phyloP scores from a whole-genome alignment of 805 yeast genomes.

The Wickerhamiella brachini region DNA sequence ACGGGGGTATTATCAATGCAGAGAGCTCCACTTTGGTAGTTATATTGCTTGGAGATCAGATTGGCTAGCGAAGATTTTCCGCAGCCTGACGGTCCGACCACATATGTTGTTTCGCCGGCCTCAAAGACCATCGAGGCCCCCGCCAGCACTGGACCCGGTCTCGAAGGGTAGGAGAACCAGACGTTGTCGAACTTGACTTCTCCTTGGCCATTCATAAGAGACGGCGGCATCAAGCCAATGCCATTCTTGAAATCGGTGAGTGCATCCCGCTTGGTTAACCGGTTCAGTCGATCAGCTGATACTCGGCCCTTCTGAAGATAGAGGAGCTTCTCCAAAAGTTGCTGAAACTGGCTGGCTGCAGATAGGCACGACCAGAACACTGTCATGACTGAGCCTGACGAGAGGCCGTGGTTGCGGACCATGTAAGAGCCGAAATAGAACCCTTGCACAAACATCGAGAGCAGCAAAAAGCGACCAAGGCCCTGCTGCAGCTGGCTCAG shows the following conservation, averaged over 20 bases:
- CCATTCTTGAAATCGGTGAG: constrained; percentile 7
- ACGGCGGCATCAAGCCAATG: constrained; percentile 18
- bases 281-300: constrained; percentile 40
- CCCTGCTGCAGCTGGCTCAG: constrained; percentile 44
- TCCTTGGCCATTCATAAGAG: neutral
- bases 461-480: constrained; percentile 39
- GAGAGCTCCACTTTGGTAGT: constrained; percentile 39
- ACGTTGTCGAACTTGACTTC: constrained; percentile 12
- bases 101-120: constrained; percentile 37
- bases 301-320: constrained; percentile 58
- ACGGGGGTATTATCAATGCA: constrained; percentile 41
- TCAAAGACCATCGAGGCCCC: constrained; percentile 34
- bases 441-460: constrained; percentile 77
- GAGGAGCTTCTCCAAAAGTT: constrained; percentile 43
- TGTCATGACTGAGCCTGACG: constrained; percentile 56
- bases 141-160: constrained; percentile 37
- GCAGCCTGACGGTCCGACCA: constrained; percentile 82
- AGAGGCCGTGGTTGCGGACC: constrained; percentile 37
- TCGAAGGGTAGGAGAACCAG: constrained; percentile 46
- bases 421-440: constrained; percentile 79
- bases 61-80: constrained; percentile 79
- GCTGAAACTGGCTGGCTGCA: constrained; percentile 48
- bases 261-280: constrained; percentile 24
- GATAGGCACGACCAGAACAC: constrained; percentile 72
- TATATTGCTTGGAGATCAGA: constrained; percentile 48